Evolutionary conservation across 2,329 filamentous ascomycete species (phyloP).

Genomic region (Aspergillus sp.): DNA sequence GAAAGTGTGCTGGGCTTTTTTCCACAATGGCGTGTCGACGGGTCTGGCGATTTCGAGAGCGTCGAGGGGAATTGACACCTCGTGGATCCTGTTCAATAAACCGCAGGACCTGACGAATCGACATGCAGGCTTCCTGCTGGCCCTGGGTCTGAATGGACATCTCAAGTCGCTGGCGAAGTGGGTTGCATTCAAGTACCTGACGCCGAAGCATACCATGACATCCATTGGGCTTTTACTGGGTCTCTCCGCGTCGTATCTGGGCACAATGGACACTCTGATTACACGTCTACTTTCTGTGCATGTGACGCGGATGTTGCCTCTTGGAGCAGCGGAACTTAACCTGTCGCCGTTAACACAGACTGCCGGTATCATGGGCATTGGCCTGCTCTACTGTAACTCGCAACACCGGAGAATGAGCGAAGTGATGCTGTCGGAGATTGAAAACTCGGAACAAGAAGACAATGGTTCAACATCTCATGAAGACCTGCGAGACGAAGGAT

Average conservation of each 20-base stretch:
- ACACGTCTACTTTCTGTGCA: conserved; percentile 91
- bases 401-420: conserved; percentile 98
- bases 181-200: conserved; percentile 99
- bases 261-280: conserved; percentile 94
- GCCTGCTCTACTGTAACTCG: conserved; percentile 85
- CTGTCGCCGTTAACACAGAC: conserved; percentile 89
- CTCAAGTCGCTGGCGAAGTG: conserved; percentile 92
- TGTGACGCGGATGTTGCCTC: conserved; percentile 87
- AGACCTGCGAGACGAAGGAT: conserved; percentile 85
- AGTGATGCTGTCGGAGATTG: conserved; percentile 96
- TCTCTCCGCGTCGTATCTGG: conserved; percentile 85
- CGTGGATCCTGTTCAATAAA: conserved; percentile 98
- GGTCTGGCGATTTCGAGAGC: conserved; percentile 84
- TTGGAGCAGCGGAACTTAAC: conserved; percentile 88
- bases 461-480: conserved; percentile 56
- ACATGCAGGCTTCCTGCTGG: conserved; percentile 90
- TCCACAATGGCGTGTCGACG: conserved; percentile 91
- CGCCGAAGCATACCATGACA: conserved; percentile 98
- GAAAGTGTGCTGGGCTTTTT: conserved; percentile 97
- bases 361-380: conserved; percentile 94
- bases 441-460: conserved; percentile 77
- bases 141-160: conserved; percentile 87
- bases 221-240: conserved; percentile 92
- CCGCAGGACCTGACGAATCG: conserved; percentile 86
- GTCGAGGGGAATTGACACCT: conserved; percentile 91